Evolutionary conservation across 345 rosid genomes (phyloP), one percentile per base, ranked within the genome.

Genomic region (Lumnitzera littorea): DNA sequence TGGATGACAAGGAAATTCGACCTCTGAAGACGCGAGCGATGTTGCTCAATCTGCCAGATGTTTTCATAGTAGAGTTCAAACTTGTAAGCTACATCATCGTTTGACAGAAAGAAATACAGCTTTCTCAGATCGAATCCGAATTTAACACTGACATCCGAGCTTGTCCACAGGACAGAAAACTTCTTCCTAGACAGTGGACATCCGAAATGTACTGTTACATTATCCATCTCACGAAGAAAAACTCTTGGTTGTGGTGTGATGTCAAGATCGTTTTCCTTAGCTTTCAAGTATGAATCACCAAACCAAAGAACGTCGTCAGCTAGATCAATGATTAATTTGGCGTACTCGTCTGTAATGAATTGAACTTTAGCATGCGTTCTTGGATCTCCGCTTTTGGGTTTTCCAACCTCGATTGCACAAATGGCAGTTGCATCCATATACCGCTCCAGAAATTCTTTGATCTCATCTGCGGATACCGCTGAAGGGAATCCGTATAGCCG

Each of bases 21-120:
- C 5, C 29, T 11, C 14, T 20, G 66, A 58, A 15, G 47, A 5
- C 1, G 20, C 2, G 67, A 66, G 16, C 46, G 46, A 27, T 24
- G 70, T 27, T 69, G 68, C 66, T 69, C 66, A 55, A 67, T 58
- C 53, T 72, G 64, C 73, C 74, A 60, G 13, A 78, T 62, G 49
- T 72, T 78, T 60, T 75, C 78, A 36, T 66, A 72, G 23, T 64
- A 64, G 24, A 75, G 69, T 58, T 72, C 75, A 31, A 78, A 73
- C 70, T 55, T 75, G 73, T 69, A 72, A 1, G 64, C 60, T 11
- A 36, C 46, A 0, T 16, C 14, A 51, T 0, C 10, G 55, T 56
- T n/a, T 1, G 75, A 57, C 12, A 79, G 58, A 46, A 65, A 57
- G 43, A 79, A 68, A 13, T 53, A 31, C 24, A 73, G 25, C 41